These are phyloP conservation scores for Agroathelia rolfsii DNA, from an alignment of 1,284 basidiomycete species.

Conservation along the genomic window DNA sequence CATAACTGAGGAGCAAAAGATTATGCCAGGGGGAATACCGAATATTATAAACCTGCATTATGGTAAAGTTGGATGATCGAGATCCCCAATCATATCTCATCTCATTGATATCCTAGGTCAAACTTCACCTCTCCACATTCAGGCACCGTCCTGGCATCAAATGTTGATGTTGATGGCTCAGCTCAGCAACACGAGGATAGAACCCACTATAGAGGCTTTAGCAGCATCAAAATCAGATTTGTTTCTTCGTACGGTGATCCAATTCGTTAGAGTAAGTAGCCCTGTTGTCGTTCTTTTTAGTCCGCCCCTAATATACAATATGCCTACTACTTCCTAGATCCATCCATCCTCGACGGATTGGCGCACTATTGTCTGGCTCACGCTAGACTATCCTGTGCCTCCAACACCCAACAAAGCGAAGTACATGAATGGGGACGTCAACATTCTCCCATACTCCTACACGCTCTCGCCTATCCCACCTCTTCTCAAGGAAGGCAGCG, in stretches of 20 bases:
- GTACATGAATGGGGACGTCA: constrained; percentile 49
- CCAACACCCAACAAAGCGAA: constrained; percentile 31
- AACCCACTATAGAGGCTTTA: constrained; percentile 58
- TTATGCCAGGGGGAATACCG: constrained; percentile 49
- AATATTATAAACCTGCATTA: constrained; percentile 63
- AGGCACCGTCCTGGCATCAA: constrained; percentile 62
- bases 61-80: too few relatives aligned
- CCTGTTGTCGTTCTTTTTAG: constrained; percentile 2
- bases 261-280: constrained; percentile 57
- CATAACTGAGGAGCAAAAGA: constrained; percentile 34
- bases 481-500: constrained; percentile 50
- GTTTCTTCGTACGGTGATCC: constrained; percentile 59
- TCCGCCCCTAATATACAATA: constrained; percentile 6
- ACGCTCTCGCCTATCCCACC: constrained; percentile 45
- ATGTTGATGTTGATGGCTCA: constrained; percentile 63
- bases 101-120: too few relatives aligned
- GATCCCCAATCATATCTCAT: too few relatives aligned
- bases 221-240: constrained; percentile 46
- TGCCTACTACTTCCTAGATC: constrained; percentile 28
- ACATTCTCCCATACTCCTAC: constrained; percentile 61
- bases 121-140: constrained; percentile 59
- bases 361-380: constrained; percentile 66
- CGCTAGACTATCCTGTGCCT: constrained; percentile 57
- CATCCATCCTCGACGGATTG: constrained; percentile 49
- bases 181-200: constrained; percentile 55